Evolutionary conservation across 2,329 filamentous ascomycete genomes (phyloP).

Genomic region (Aspergillus flavus): DNA sequence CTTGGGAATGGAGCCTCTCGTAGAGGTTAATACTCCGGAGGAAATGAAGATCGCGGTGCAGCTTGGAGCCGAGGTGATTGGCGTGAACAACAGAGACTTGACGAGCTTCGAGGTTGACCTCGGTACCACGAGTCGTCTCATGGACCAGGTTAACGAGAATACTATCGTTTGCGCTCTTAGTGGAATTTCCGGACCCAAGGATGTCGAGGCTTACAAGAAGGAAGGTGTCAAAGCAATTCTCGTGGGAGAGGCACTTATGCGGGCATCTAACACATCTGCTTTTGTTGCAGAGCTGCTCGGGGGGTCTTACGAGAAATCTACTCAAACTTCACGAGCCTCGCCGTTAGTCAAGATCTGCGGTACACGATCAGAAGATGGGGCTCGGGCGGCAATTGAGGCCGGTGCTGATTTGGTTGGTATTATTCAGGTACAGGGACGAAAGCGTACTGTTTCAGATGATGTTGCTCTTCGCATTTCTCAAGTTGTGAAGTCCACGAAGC

Average conservation of each 20-base stretch:
- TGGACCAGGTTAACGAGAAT: slow-evolving; percentile 80
- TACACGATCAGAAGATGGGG: slow-evolving; percentile 79
- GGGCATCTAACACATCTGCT: slow-evolving; percentile 74
- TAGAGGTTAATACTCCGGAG: slow-evolving; percentile 92
- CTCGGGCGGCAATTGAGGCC: slow-evolving; percentile 76
- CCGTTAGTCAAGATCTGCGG: slow-evolving; percentile 94
- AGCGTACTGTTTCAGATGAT: slow-evolving; percentile 77
- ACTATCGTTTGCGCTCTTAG: slow-evolving; percentile 93
- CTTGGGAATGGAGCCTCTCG: slow-evolving; percentile 94
- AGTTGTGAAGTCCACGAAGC: slow-evolving; percentile 63
- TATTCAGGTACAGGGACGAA: slow-evolving; percentile 80
- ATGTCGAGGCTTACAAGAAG: slow-evolving; percentile 83
- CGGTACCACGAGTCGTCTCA: slow-evolving; percentile 83
- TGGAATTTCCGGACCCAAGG: slow-evolving; percentile 85
- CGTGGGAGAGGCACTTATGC: slow-evolving; percentile 95
- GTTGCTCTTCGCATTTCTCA: slow-evolving; percentile 79
- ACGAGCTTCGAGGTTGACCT: slow-evolving; percentile 97
- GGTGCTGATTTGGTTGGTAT: slow-evolving; percentile 93
- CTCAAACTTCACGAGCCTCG: slow-evolving; percentile 29
- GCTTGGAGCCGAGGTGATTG: slow-evolving; percentile 86
- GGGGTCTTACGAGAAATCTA: slow-evolving; percentile 36
- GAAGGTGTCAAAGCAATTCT: slow-evolving; percentile 92
- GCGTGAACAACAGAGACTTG: slow-evolving; percentile 96
- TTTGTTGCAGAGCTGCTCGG: slow-evolving; percentile 88
- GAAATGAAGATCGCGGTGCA: slow-evolving; percentile 89